phyloP scores from a whole-genome alignment of 2,329 filamentous ascomycete genomes.

The Thelonectria blattea region DNA sequence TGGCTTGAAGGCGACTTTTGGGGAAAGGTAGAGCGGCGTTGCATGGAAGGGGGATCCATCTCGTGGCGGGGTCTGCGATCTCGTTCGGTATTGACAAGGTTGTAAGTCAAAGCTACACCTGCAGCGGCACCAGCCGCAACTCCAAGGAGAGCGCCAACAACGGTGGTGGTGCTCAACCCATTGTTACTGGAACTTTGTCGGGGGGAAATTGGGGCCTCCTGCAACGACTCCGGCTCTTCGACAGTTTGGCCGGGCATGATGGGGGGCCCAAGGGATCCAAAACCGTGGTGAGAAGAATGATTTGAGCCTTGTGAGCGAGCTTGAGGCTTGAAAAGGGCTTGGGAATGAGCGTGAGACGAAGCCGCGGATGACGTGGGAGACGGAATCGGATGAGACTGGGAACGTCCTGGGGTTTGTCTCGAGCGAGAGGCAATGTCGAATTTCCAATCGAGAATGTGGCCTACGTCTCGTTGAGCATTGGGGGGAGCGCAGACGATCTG shows the following conservation, averaged over 20 bases:
- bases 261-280: constrained; percentile 32
- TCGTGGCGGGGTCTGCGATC: constrained; percentile 50
- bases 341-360: constrained; percentile 27
- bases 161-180: constrained; percentile 63
- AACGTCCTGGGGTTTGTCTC: constrained; percentile 26
- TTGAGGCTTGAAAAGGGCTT: constrained; percentile 28
- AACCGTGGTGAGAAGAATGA: constrained; percentile 25
- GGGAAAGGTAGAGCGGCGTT: constrained; percentile 55
- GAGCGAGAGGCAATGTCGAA: constrained; percentile 47
- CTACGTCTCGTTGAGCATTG: constrained; percentile 45
- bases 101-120: constrained; percentile 68
- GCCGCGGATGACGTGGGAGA: constrained; percentile 33
- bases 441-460: constrained; percentile 57
- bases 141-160: constrained; percentile 79
- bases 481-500: constrained; percentile 68
- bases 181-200: constrained; percentile 46
- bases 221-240: constrained; percentile 25
- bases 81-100: constrained; percentile 62
- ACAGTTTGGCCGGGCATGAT: constrained; percentile 30
- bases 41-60: constrained; percentile 48
- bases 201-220: constrained; percentile 33
- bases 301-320: constrained; percentile 21
- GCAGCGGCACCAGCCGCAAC: constrained; percentile 74
- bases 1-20: constrained; percentile 45
- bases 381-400: constrained; percentile 33